Conservation (phyloP, 78 protist species). For the Pigoraptor vietnamica region DNA sequence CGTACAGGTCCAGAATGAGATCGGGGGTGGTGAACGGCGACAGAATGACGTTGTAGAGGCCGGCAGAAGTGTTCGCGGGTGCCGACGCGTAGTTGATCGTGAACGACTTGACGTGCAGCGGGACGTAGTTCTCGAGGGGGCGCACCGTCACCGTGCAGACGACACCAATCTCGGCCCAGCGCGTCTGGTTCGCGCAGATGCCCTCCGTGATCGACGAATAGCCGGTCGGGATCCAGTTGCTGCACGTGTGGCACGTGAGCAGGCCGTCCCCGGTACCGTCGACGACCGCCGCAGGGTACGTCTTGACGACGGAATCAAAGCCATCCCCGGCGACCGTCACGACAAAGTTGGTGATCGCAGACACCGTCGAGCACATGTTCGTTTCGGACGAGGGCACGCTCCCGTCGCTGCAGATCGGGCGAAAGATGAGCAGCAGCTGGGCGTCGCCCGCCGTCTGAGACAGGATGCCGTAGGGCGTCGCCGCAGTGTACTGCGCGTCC, state of each 20-base stretch:
- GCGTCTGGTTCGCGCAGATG: not conserved
- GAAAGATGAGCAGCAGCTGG: not conserved
- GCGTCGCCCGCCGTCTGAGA: not conserved
- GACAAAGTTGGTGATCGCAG: not conserved
- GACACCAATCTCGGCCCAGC: not conserved
- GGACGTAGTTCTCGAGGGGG: not conserved
- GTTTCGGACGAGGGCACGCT: not conserved
- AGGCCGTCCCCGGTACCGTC: not conserved
- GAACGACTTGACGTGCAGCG: not conserved
- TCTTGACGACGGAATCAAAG: not conserved
- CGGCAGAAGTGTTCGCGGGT: not conserved
- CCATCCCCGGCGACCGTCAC: not conserved
- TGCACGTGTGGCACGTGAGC: not conserved
- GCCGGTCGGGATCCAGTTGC: not conserved
- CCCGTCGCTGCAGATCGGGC: not conserved
- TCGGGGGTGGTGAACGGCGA: not conserved
- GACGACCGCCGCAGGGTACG: not conserved
- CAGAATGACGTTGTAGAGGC: not conserved
- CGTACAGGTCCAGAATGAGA: not conserved
- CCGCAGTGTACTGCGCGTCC: not conserved
- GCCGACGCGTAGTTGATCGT: not conserved
- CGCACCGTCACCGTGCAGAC: not conserved
- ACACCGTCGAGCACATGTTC: not conserved
- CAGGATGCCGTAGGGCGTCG: not conserved
- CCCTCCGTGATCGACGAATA: not conserved